Evolutionary conservation across 2,329 filamentous ascomycete genomes (phyloP).

Genomic region (Orbilia javanica): DNA sequence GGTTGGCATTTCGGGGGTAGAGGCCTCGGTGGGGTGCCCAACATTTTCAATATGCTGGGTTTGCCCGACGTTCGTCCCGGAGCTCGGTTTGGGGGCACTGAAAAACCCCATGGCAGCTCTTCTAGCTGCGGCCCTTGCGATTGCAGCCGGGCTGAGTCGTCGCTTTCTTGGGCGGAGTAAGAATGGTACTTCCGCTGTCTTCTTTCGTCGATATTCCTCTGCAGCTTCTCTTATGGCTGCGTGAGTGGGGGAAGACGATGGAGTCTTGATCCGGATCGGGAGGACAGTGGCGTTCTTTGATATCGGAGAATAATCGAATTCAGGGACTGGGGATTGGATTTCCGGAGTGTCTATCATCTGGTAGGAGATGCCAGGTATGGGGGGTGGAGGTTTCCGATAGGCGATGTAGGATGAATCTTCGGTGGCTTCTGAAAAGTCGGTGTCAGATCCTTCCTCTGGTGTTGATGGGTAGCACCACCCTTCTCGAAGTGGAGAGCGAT

Average conservation of each 20-base stretch:
- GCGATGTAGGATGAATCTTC: background rate
- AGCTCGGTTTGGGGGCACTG: background rate
- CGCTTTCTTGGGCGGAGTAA: background rate
- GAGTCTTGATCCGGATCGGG: background rate
- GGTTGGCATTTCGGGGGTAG: background rate
- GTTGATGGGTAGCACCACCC: background rate
- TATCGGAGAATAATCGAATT: background rate
- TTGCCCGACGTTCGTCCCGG: background rate
- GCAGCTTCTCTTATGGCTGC: background rate
- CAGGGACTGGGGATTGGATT: background rate
- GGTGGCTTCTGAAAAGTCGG: background rate
- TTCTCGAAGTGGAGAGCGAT: no score
- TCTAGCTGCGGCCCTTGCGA: background rate
- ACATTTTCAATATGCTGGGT: background rate
- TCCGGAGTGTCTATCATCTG: background rate
- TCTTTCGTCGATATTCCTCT: background rate
- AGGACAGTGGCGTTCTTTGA: background rate
- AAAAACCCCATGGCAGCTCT: background rate
- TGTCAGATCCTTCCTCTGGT: background rate
- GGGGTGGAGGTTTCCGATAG: background rate
- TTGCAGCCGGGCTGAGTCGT: background rate
- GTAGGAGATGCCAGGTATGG: background rate
- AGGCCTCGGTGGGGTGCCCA: background rate
- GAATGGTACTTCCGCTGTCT: no score
- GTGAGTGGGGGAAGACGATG: background rate